Conservation (phyloP, 805 yeast species). For the Pichia membranifaciens region DNA sequence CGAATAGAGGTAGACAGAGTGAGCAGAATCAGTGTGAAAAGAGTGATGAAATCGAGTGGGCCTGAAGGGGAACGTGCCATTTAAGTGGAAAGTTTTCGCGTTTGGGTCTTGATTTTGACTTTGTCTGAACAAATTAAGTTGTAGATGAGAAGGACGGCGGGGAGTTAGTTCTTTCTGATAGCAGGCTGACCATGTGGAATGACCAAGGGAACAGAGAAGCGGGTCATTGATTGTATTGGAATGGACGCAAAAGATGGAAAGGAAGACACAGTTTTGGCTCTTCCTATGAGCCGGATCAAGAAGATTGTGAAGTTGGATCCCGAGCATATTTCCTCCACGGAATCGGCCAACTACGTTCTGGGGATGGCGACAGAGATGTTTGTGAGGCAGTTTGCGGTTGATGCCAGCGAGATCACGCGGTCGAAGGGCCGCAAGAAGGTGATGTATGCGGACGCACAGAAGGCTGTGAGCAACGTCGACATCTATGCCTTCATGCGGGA, state of each 20-base stretch:
- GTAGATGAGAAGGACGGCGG: too few relatives aligned
- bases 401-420: slow-evolving; percentile 60
- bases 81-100: not conserved
- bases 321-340: slow-evolving; percentile 61
- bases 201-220: not conserved
- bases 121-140: too few relatives aligned
- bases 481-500: slow-evolving; percentile 58
- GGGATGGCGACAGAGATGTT: slow-evolving; percentile 77
- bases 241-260: slow-evolving; percentile 1
- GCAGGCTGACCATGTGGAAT: too few relatives aligned
- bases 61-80: too few relatives aligned
- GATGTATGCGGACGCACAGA: slow-evolving; percentile 64
- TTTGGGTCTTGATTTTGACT: not conserved
- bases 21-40: not conserved
- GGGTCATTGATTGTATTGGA: too few relatives aligned
- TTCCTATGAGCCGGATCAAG: slow-evolving; percentile 67
- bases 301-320: slow-evolving; percentile 72
- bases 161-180: too few relatives aligned
- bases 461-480: slow-evolving; percentile 54
- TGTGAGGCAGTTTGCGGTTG: slow-evolving; percentile 63
- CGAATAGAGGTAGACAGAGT: not conserved
- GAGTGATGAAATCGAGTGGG: not conserved
- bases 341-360: slow-evolving; percentile 65
- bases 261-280: slow-evolving; percentile 19
- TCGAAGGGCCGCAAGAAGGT: slow-evolving; percentile 62